phyloP scores from a whole-genome alignment of 768 basidiomycete species.

The Exsudoporus frostii region DNA sequence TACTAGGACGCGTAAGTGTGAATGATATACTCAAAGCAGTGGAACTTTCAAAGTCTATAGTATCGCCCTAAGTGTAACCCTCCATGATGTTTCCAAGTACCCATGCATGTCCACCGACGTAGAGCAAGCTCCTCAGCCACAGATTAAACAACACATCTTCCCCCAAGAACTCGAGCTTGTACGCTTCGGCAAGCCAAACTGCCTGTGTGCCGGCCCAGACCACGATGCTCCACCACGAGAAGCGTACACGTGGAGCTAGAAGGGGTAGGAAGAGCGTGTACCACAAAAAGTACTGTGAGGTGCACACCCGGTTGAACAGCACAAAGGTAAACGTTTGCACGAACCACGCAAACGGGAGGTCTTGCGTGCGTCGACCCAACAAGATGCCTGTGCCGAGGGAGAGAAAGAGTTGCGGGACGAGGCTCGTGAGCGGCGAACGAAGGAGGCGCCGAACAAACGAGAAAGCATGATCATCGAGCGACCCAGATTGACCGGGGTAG shows the following conservation, averaged over 20 bases:
- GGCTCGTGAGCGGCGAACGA: conserved; percentile 75
- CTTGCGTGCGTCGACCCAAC: conserved; percentile 53
- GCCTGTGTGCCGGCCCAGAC: conserved; percentile 82
- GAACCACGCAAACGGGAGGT: conserved; percentile 85
- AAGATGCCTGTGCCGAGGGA: conserved; percentile 71
- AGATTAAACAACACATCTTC: conserved; percentile 66
- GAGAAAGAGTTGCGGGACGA: conserved; percentile 78
- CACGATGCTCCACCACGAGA: conserved; percentile 45
- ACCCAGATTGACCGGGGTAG: conserved; percentile 46
- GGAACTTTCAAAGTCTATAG: neutral
- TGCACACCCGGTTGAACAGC: conserved; percentile 98
- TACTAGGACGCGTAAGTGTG: neutral
- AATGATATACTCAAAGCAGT: neutral
- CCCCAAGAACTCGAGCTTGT: conserved; percentile 85
- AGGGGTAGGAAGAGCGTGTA: conserved; percentile 87
- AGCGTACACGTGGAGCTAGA: conserved; percentile 61
- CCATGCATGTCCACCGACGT: conserved; percentile 78
- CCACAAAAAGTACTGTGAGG: conserved; percentile 98
- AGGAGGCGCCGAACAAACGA: conserved; percentile 43
- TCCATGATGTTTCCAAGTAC: conserved; percentile 65
- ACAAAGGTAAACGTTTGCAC: conserved; percentile 89
- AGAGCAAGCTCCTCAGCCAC: conserved; percentile 76
- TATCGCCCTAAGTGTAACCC: conserved; percentile 30
- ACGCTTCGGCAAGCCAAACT: conserved; percentile 89
- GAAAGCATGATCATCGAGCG: conserved; percentile 15